Evolutionary conservation across 2,329 filamentous ascomycete genomes (phyloP).

Genomic region (Dactylonectria macrodidyma): DNA sequence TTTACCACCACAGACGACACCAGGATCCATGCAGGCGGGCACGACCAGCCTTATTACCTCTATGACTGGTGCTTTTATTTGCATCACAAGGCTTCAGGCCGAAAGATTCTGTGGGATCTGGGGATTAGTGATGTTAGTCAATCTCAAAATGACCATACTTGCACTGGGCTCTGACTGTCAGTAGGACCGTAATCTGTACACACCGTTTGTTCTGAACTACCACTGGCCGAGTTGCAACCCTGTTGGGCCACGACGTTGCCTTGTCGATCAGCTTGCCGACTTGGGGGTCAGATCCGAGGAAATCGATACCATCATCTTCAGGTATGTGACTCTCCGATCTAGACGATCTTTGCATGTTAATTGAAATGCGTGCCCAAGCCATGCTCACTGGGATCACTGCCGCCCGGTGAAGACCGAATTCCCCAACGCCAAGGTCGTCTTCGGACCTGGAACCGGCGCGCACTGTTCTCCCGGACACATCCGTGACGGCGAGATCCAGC

Average conservation of each 20-base stretch:
- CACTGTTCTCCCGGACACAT: slow-evolving; percentile 30
- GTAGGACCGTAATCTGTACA: slow-evolving; percentile 20
- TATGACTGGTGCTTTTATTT: slow-evolving; percentile 34
- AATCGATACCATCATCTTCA: slow-evolving; percentile 25
- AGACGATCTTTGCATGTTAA: too few relatives aligned
- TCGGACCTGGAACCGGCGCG: slow-evolving; percentile 19
- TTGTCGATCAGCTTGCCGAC: slow-evolving; percentile 14
- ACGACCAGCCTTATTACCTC: slow-evolving; percentile 13
- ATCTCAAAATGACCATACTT: too few relatives aligned
- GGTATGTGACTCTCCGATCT: background rate
- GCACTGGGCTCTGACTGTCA: background rate
- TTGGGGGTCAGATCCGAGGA: slow-evolving; percentile 6
- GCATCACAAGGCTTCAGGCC: slow-evolving; percentile 9
- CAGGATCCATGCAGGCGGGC: slow-evolving; percentile 17
- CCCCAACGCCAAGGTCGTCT: slow-evolving; percentile 22
- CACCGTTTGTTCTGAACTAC: slow-evolving; percentile 23
- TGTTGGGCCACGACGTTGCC: slow-evolving; percentile 18
- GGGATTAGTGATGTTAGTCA: slow-evolving; percentile 24
- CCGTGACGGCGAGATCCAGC: background rate
- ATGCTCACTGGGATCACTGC: slow-evolving; percentile 33
- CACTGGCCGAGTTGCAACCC: slow-evolving; percentile 26
- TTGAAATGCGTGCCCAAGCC: background rate
- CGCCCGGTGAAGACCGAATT: slow-evolving; percentile 21
- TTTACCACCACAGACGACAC: slow-evolving; percentile 23
- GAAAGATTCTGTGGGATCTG: slow-evolving; percentile 25